These are phyloP conservation scores for Rhizopogon vulgaris DNA, from an alignment of 768 basidiomycete genomes.

Conservation along the genomic window DNA sequence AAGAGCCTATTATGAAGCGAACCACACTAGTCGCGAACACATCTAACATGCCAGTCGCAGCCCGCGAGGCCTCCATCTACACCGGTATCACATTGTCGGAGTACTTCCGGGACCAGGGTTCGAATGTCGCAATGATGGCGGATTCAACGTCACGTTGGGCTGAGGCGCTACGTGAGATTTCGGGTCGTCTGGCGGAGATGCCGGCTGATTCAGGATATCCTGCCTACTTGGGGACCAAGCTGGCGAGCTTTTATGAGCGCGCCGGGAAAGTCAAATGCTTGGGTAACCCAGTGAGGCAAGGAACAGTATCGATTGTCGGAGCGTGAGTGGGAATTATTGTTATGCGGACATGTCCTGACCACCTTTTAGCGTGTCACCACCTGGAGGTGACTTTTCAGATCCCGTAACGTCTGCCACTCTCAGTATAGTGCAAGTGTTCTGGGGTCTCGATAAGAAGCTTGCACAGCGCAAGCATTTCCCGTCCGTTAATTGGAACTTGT, in stretches of 20 bases:
- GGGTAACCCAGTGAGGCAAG: constrained; percentile 81
- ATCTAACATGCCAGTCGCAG: constrained; percentile 99
- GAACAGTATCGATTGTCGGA: constrained; percentile 97
- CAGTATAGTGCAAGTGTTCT: constrained; percentile 99
- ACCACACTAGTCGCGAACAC: constrained; percentile 98
- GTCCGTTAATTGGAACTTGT: constrained; percentile 99
- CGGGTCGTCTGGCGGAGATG: constrained; percentile 98
- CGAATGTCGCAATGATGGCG: constrained; percentile 98
- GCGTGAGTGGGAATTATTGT: constrained; percentile 60
- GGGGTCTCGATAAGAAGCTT: constrained; percentile 99
- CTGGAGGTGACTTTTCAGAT: constrained; percentile 98
- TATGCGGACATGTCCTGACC: constrained; percentile 4
- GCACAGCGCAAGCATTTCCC: constrained; percentile 99
- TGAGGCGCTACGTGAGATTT: constrained; percentile 97
- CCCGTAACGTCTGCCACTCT: constrained; percentile 97
- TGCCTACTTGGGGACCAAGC: constrained; percentile 91
- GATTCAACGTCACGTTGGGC: constrained; percentile 99
- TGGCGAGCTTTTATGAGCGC: constrained; percentile 97
- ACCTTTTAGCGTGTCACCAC: constrained; percentile 79
- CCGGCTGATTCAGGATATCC: constrained; percentile 99
- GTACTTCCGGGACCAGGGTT: constrained; percentile 99
- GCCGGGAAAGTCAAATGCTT: constrained; percentile 93
- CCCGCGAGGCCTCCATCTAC: constrained; percentile 98
- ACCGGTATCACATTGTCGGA: constrained; percentile 98
- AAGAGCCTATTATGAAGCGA: constrained; percentile 99